phyloP scores from a whole-genome alignment of 1,139 yeast genomes.

The Oligophagozyma castellii region DNA sequence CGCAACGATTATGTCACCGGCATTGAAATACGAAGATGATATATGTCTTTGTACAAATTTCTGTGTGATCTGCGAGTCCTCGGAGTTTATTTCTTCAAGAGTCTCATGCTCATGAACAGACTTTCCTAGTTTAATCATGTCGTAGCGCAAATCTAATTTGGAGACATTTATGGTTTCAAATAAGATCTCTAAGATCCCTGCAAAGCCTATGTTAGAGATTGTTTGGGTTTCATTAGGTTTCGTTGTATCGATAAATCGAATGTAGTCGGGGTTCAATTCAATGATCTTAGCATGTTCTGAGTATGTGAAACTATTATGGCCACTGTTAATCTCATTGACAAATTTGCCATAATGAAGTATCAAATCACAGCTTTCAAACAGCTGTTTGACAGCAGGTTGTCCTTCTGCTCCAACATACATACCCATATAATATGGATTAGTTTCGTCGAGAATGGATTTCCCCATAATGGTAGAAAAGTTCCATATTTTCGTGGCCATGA shows the following conservation, averaged over 20 bases:
- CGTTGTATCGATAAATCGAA: constrained; percentile 25
- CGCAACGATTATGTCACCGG: constrained; percentile 51
- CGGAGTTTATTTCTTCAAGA: constrained; percentile 12
- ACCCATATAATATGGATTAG: constrained; percentile 45
- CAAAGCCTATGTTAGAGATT: constrained; percentile 30
- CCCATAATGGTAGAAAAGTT: constrained; percentile 19
- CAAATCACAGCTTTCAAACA: constrained; percentile 28
- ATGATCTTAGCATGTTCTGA: constrained; percentile 15
- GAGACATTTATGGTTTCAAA: constrained; percentile 24
- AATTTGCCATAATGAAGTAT: constrained; percentile 39
- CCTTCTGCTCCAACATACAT: constrained; percentile 30
- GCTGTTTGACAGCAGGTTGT: constrained; percentile 8
- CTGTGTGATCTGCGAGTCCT: constrained; percentile 13
- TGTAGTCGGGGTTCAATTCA: constrained; percentile 29
- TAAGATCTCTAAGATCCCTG: constrained; percentile 33
- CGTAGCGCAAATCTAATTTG: constrained; percentile 17
- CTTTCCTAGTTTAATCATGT: constrained; percentile 3
- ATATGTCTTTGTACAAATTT: constrained; percentile 7
- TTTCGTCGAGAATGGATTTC: constrained; percentile 44
- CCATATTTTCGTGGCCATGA: constrained; percentile 28
- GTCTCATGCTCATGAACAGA: constrained; percentile 7
- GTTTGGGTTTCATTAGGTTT: constrained; percentile 6
- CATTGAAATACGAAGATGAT: constrained; percentile 26
- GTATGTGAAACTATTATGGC: constrained; percentile 27
- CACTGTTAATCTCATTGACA: constrained; percentile 43